Conservation (phyloP, 768 basidiomycete genomes). For the Termitomyces sp. region DNA sequence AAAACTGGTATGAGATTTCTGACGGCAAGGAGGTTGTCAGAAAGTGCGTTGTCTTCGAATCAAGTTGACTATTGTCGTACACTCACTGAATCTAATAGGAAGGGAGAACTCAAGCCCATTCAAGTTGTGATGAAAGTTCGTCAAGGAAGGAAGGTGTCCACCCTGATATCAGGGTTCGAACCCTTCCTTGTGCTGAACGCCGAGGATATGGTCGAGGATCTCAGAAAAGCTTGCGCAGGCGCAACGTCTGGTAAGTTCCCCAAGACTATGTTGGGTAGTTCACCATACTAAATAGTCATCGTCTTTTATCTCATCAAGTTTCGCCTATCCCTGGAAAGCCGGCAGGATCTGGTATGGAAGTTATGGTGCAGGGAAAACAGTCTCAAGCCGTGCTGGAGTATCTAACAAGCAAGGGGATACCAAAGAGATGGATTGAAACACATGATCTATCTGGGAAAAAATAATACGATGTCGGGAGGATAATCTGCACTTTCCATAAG, state of each 20-base stretch:
- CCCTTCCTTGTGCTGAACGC: constrained; percentile 60
- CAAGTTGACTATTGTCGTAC: background rate
- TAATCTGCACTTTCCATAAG: background rate
- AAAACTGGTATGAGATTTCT: constrained; percentile 65
- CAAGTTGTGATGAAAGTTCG: constrained; percentile 63
- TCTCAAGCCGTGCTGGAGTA: constrained; percentile 59
- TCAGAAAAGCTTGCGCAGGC: constrained; percentile 72
- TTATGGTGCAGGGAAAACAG: constrained; percentile 86
- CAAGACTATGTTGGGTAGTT: background rate
- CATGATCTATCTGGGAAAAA: constrained; percentile 46
- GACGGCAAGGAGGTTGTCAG: constrained; percentile 50
- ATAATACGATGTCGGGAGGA: constrained; percentile 11
- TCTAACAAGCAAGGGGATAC: constrained; percentile 64
- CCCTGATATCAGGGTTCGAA: constrained; percentile 76
- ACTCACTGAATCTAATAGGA: constrained; percentile 38
- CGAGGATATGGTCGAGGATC: constrained; percentile 72
- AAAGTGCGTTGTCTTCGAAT: constrained; percentile 40
- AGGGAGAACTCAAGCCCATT: constrained; percentile 70
- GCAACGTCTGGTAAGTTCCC: constrained; percentile 61
- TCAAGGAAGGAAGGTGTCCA: constrained; percentile 75
- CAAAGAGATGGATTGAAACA: constrained; percentile 74
- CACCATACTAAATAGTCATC: background rate
- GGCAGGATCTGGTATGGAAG: constrained; percentile 48
- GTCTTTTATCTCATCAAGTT: constrained; percentile 32
- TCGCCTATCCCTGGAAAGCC: constrained; percentile 54